These are phyloP conservation scores for Volvox reticuliferus DNA, from an alignment of 139 green algal species.

Conservation along the genomic window DNA sequence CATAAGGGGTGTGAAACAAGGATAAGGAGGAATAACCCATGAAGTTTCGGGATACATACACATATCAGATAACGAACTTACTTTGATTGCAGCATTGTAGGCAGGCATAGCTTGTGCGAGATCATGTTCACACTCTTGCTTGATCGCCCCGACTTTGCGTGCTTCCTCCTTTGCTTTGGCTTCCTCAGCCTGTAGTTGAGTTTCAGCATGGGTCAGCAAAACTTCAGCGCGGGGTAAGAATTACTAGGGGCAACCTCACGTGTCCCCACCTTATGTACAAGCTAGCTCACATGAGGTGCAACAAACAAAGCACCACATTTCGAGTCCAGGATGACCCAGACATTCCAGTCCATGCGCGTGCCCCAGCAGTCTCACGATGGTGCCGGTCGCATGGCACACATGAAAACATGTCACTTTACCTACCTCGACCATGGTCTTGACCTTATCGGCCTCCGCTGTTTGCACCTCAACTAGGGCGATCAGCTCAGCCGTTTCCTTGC, in stretches of 20 bases:
- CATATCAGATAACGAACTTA: neutral
- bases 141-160: conserved; percentile 66
- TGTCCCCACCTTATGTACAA: too few species aligned
- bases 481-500: conserved; percentile 77
- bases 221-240: neutral
- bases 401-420: neutral
- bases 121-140: conserved; percentile 79
- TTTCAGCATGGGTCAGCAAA: neutral
- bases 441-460: conserved; percentile 79
- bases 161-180: conserved; percentile 77
- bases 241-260: too few species aligned
- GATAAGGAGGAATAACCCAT: neutral
- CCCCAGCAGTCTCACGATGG: too few species aligned
- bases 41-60: neutral
- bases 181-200: conserved; percentile 61
- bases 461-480: conserved; percentile 73
- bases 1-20: neutral
- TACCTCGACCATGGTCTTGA: conserved; percentile 51
- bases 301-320: too few species aligned
- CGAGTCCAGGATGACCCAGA: too few species aligned
- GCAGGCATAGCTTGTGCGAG: conserved; percentile 69
- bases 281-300: too few species aligned
- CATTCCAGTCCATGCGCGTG: too few species aligned
- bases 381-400: too few species aligned
- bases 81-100: conserved; percentile 58